Percentiles rank a stretch among this genome's conserved stretches.
Evolutionary conservation across 1,284 basidiomycete species (phyloP).

Genomic region (Heterobasidion irregulare): DNA sequence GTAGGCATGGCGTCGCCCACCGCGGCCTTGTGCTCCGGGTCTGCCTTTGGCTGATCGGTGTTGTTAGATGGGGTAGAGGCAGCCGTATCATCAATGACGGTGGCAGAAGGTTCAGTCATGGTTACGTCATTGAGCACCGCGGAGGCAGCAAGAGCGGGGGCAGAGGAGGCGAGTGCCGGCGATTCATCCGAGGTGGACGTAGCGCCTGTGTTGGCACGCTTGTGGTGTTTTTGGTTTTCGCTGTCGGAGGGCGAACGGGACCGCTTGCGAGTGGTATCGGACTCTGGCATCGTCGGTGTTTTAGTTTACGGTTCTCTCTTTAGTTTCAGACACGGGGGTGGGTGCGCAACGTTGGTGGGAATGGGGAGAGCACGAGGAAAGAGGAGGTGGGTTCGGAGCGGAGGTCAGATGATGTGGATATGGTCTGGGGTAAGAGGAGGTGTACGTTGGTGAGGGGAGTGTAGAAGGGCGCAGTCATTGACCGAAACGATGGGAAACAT

Average conservation of each 20-base stretch:
- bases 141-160: conserved; percentile 25
- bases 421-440: conserved; percentile 11
- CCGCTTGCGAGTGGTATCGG: conserved; percentile 74
- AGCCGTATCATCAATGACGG: conserved; percentile 6
- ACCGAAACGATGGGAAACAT: conserved; percentile 6
- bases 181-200: conserved; percentile 51
- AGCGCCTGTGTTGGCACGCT: conserved; percentile 75
- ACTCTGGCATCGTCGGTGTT: conserved; percentile 66
- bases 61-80: conserved; percentile 14
- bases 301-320: conserved; percentile 31
- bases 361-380: conserved; percentile 8
- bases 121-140: conserved; percentile 44
- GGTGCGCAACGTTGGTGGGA: conserved; percentile 28
- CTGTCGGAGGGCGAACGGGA: conserved; percentile 79
- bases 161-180: conserved; percentile 28
- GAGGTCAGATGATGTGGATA: conserved; percentile 9
- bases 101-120: conserved; percentile 44
- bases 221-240: conserved; percentile 70
- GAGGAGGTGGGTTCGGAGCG: conserved; percentile 8
- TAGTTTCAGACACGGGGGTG: conserved; percentile 28
- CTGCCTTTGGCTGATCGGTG: conserved; percentile 10
- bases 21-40: conserved; percentile 21
- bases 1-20: conserved; percentile 34
- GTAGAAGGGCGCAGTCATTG: conserved; percentile 10
- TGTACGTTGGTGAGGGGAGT: conserved; percentile 14